Evolutionary conservation across 345 rosid species (phyloP).

Genomic region (Orychophragmus violaceus): DNA sequence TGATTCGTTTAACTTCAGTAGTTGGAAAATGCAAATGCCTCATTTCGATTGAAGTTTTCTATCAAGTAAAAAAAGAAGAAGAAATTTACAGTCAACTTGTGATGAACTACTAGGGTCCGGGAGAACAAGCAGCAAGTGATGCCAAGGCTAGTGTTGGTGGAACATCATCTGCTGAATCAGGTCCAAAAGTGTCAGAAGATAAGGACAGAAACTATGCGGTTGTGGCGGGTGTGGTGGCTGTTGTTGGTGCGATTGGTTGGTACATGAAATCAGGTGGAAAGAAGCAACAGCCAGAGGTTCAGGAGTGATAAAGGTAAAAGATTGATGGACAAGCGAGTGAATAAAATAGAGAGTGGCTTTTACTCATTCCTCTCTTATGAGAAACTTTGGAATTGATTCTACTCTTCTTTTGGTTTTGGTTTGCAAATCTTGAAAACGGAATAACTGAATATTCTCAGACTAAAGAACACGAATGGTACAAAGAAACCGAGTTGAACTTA

Average conservation of each 20-base stretch:
- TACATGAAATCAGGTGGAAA: conserved; percentile 62
- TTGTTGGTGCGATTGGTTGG: conserved; percentile 76
- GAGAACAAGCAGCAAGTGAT: conserved; percentile 41
- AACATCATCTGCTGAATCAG: conserved; percentile 39
- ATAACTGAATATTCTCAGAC: neutral
- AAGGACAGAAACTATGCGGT: conserved; percentile 76
- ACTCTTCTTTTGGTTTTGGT: conserved; percentile 6
- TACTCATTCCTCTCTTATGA: conserved; percentile 2
- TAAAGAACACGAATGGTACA: neutral
- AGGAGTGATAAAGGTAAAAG: conserved; percentile 36
- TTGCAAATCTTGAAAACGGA: neutral
- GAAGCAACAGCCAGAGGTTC: conserved; percentile 57
- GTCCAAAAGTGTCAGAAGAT: conserved; percentile 65
- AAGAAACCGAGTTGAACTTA: neutral
- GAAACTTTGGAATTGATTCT: conserved; percentile 7
- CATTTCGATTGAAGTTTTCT: neutral
- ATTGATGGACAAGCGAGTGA: neutral
- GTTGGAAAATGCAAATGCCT: neutral
- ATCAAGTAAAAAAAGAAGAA: neutral
- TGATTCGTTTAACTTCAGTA: neutral
- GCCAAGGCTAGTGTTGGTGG: conserved; percentile 35
- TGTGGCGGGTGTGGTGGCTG: conserved; percentile 61
- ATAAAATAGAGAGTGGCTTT: conserved; percentile 13
- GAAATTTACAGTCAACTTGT: neutral
- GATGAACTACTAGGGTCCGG: conserved; percentile 53